A percentile compares a stretch with the other conserved stretches of the same genome.
phyloP scores from a whole-genome alignment of 768 basidiomycete genomes.

The Termitomyces sp. region DNA sequence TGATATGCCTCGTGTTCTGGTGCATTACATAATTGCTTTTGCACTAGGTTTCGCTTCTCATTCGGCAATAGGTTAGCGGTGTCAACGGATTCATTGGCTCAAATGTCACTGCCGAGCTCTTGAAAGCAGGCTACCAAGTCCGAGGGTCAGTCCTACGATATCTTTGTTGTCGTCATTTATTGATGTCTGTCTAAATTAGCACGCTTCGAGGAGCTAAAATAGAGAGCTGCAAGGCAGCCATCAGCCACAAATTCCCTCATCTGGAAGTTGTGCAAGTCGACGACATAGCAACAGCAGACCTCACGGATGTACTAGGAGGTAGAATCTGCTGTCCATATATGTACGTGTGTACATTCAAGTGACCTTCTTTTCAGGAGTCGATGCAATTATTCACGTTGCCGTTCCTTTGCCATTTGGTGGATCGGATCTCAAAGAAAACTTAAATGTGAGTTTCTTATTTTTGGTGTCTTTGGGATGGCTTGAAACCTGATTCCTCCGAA shows the following conservation, averaged over 20 bases:
- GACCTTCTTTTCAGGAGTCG: conserved; percentile 21
- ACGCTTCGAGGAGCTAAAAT: conserved; percentile 19
- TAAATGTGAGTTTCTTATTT: conserved; percentile 8
- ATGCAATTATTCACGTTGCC: conserved; percentile 38
- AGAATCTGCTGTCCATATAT: background rate
- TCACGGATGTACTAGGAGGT: conserved; percentile 44
- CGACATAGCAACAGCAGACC: conserved; percentile 24
- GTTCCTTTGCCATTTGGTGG: conserved; percentile 23
- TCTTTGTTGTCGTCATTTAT: background rate
- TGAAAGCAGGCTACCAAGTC: conserved; percentile 24
- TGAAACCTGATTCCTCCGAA: conserved; percentile 6
- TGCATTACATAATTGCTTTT: background rate
- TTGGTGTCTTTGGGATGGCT: background rate
- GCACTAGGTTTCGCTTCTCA: background rate
- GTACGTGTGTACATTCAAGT: background rate
- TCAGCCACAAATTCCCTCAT: conserved; percentile 13
- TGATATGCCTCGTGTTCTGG: conserved; percentile 7
- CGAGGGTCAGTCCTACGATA: conserved; percentile 15
- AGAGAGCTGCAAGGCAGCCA: conserved; percentile 11
- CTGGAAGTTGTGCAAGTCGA: conserved; percentile 21
- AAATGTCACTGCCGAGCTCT: conserved; percentile 20
- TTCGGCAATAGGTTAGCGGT: conserved; percentile 20
- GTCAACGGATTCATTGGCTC: conserved; percentile 24
- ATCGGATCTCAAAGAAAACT: conserved; percentile 14
- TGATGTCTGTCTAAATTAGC: conserved; percentile 6